Evolutionary conservation across 192 early-diverging fungal species (phyloP), one percentile per base, ranked within the genome.

Genomic region (Backusella westeae): DNA sequence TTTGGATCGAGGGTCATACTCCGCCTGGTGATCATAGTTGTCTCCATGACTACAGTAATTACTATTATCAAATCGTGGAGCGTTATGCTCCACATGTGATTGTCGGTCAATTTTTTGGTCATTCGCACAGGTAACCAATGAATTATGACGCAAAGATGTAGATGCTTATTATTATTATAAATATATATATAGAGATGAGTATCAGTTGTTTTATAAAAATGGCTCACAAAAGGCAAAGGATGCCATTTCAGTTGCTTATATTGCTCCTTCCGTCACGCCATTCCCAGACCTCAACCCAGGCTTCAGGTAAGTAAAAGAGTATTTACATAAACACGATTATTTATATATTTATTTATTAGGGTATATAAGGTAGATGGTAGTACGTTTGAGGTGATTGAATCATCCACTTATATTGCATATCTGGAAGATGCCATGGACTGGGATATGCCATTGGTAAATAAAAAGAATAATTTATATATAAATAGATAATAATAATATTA

Each of bases 41-140:
- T 15, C 34, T 86, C 8, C 85, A 87, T 75, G 85, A 86, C 69
- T 87, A 84, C 69, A 83, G 81, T 34, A 84, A 86, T 12, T 78
- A 85, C 17, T 89, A 85, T 69, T 83, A 87, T 78, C 88, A 87
- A 63, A 84, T 87, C n/a, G 78, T 89, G 10, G 83, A 86, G 39
- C 83, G 88, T 3, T 89, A 87, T 71, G 82, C 88, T 1, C 85
- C 86, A 34, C 85, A 87, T 39, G 83, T 87, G 44, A 86, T 89
- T 80, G 86, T 77, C 49, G 86, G 83, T 67, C 86, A 87, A 49
- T 89, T 89, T 80, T 89, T 83, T 81, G 88, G 88, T 17, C 88
- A 89, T 73, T 82, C 83, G 23, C 88, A 89, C 72, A 80, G 74
- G 80, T 82, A 66, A 71, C 38, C 10, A 39, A 39, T 39, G 2